Conservation (phyloP, 2,329 filamentous ascomycete species). For the Cladorrhinum sp. region DNA sequence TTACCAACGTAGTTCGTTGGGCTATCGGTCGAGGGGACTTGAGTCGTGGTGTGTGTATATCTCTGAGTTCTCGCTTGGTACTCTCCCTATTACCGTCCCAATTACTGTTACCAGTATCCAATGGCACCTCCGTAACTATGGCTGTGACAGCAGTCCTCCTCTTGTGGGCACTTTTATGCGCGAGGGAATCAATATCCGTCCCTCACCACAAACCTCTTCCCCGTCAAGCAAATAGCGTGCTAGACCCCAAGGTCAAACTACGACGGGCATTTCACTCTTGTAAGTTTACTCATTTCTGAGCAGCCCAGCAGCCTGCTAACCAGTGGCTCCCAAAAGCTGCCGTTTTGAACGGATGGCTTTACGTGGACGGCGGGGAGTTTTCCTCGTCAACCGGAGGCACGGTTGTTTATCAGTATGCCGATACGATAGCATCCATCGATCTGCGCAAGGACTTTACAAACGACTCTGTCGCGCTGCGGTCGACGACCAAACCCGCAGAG, state of each 20-base stretch:
- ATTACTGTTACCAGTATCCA: neutral
- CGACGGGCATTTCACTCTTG: conserved; percentile 27
- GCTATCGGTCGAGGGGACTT: neutral
- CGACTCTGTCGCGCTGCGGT: conserved; percentile 14
- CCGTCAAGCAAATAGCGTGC: conserved; percentile 17
- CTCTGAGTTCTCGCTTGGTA: neutral
- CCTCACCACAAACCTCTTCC: neutral
- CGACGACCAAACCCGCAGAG: conserved; percentile 14
- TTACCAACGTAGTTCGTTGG: neutral
- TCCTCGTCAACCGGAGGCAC: conserved; percentile 21
- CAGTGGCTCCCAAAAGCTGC: conserved; percentile 18
- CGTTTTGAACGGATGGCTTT: conserved; percentile 23
- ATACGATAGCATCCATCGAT: conserved; percentile 23
- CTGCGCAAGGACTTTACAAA: conserved; percentile 20
- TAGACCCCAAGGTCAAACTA: conserved; percentile 17
- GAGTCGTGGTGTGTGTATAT: neutral
- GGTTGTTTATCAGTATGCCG: conserved; percentile 22
- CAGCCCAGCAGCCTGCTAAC: neutral
- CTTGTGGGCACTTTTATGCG: conserved; percentile 5
- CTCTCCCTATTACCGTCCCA: neutral
- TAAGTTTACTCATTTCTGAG: conserved; percentile 9
- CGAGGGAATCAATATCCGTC: neutral
- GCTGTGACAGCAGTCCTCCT: neutral
- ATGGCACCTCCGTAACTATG: conserved; percentile 3
- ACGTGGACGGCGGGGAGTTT: conserved; percentile 27